A percentile compares a stretch with the other conserved stretches of the same genome.
Evolutionary conservation across 139 green algal genomes (phyloP).

Genomic region (Axilococcus clingmanii): DNA sequence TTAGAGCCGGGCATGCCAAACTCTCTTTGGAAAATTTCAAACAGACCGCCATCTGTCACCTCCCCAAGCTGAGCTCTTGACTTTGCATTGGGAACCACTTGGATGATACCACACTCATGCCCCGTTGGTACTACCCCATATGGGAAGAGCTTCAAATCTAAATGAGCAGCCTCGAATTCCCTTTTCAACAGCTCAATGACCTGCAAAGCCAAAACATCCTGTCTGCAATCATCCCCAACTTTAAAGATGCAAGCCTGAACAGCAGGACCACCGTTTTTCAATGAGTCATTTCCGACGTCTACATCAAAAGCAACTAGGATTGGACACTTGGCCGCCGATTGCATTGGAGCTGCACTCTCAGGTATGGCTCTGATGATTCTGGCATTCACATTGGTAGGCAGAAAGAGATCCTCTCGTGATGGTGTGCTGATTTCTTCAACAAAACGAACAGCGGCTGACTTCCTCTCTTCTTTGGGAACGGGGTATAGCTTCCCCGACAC

Average conservation of each 20-base stretch:
- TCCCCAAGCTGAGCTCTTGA: conserved; percentile 56
- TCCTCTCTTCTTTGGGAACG: conserved; percentile 42
- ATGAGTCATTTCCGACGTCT: conserved; percentile 6
- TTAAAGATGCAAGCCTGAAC: conserved; percentile 83
- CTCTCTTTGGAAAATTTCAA: conserved; percentile 86
- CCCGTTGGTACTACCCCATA: conserved; percentile 94
- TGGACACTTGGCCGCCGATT: conserved; percentile 59
- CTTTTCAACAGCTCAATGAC: conserved; percentile 69
- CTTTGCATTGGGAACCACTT: conserved; percentile 85
- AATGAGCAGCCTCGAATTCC: conserved; percentile 53
- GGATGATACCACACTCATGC: conserved; percentile 93
- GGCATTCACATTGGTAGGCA: conserved; percentile 74
- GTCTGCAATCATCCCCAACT: conserved; percentile 89
- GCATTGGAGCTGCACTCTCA: conserved; percentile 67
- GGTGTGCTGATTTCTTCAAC: conserved; percentile 19
- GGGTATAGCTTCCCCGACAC: conserved; percentile 55
- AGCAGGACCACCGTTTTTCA: background rate
- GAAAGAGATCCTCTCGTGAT: conserved; percentile 67
- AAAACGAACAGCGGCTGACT: conserved; percentile 17
- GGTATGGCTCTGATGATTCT: conserved; percentile 52
- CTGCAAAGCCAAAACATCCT: conserved; percentile 96
- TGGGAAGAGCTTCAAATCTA: conserved; percentile 80
- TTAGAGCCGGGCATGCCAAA: conserved; percentile 69
- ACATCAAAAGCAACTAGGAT: conserved; percentile 87
- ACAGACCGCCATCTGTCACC: conserved; percentile 77